Evolutionary conservation across 352 stramenopile species (phyloP).

Genomic region (Globisporangium cylindrosporum): DNA sequence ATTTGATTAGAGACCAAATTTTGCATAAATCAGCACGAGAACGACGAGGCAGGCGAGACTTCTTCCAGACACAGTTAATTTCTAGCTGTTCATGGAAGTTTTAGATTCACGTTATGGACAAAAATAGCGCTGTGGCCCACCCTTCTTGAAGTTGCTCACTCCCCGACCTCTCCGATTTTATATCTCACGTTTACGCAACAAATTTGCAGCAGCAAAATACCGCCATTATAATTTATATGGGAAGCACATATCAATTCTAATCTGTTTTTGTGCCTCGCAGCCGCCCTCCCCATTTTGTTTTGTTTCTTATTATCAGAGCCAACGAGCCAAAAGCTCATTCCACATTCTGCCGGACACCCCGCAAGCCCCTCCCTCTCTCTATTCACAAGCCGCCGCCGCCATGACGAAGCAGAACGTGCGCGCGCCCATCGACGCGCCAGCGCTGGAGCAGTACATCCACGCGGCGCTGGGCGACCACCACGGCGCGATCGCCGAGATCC

Average conservation of each 20-base stretch:
- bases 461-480: slow-evolving; percentile 45
- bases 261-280: too few relatives aligned
- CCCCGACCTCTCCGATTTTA: neutral
- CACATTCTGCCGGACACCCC: neutral
- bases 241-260: neutral
- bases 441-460: slow-evolving; percentile 51
- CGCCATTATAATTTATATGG: neutral
- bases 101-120: too few relatives aligned
- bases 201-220: neutral
- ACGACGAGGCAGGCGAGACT: too few relatives aligned
- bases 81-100: too few relatives aligned
- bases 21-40: too few relatives aligned
- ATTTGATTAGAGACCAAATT: too few relatives aligned
- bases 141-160: slow-evolving; percentile 4
- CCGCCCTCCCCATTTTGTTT: too few relatives aligned
- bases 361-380: neutral
- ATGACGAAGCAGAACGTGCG: slow-evolving; percentile 58
- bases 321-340: neutral
- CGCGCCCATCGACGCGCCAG: slow-evolving; percentile 45
- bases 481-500: slow-evolving; percentile 51
- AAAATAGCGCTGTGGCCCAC: neutral
- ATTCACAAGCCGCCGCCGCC: neutral
- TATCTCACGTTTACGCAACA: slow-evolving; percentile 7
- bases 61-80: too few relatives aligned
- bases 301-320: neutral